Percentiles rank a stretch among this genome's conserved stretches.
Evolutionary conservation across 768 basidiomycete species (phyloP).

Genomic region (Amanita brunnescens): DNA sequence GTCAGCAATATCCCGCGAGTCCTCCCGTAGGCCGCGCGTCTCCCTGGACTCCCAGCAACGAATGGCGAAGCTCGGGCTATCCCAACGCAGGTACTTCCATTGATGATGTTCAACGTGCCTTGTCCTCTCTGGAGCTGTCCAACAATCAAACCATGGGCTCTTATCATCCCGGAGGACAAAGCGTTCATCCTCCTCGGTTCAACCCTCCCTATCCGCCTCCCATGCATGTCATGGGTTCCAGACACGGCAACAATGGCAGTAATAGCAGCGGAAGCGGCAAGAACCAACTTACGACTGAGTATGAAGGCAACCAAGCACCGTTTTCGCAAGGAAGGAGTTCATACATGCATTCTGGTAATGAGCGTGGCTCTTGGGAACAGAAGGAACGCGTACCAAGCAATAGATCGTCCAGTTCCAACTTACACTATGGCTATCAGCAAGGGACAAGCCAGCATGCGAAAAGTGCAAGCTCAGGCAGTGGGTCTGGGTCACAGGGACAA

Average conservation of each 20-base stretch:
- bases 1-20: constrained; percentile 40
- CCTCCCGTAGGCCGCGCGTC: constrained; percentile 50
- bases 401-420: constrained; percentile 60
- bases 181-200: constrained; percentile 63
- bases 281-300: constrained; percentile 52
- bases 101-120: constrained; percentile 71
- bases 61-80: constrained; percentile 42
- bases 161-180: constrained; percentile 40
- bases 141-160: constrained; percentile 24
- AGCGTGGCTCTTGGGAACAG: constrained; percentile 48
- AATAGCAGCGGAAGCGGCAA: constrained; percentile 26
- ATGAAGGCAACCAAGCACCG: constrained; percentile 60
- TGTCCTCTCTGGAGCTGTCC: constrained; percentile 59
- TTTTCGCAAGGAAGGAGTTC: constrained; percentile 37
- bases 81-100: constrained; percentile 32
- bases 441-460: constrained; percentile 24
- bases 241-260: constrained; percentile 28
- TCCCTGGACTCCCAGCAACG: constrained; percentile 55
- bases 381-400: constrained; percentile 49
- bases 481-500: constrained; percentile 46
- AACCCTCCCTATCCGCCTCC: constrained; percentile 42
- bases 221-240: constrained; percentile 32
- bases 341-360: constrained; percentile 13
- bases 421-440: constrained; percentile 56
- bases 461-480: constrained; percentile 39